Evolutionary conservation across 2,329 filamentous ascomycete genomes (phyloP).

Genomic region (Sporothrix pallida): DNA sequence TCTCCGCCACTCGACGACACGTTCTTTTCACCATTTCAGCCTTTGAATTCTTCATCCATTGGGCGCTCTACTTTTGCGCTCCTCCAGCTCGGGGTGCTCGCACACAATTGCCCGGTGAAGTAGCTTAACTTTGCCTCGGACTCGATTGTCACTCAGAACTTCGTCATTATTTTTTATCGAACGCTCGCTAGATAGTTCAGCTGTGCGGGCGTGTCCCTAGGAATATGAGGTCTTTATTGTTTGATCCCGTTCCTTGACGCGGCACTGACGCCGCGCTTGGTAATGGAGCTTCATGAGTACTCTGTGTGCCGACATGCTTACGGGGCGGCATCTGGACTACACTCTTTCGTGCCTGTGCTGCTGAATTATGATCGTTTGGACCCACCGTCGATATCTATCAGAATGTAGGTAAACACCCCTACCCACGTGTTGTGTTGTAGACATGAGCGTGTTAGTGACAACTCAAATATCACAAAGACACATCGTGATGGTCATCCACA

Average conservation of each 20-base stretch:
- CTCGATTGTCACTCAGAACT: neutral
- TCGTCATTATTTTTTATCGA: neutral
- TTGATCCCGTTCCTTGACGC: neutral
- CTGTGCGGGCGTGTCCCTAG: neutral
- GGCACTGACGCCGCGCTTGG: neutral
- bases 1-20: neutral
- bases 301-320: neutral
- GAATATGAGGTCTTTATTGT: neutral
- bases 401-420: constrained; percentile 8
- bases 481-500: neutral
- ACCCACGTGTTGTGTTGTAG: constrained; percentile 6
- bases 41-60: neutral
- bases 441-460: constrained; percentile 14
- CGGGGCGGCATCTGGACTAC: neutral
- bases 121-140: too few species aligned
- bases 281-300: neutral
- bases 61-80: neutral
- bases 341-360: neutral
- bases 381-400: neutral
- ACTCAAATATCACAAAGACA: constrained; percentile 25
- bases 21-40: neutral
- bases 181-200: constrained; percentile 15
- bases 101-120: neutral
- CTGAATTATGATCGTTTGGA: neutral
- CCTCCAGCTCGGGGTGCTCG: neutral